Evolutionary conservation across 306 rosid species (phyloP), one percentile per base, ranked within the genome.

Genomic region (Notholithocarpus densiflorus): DNA sequence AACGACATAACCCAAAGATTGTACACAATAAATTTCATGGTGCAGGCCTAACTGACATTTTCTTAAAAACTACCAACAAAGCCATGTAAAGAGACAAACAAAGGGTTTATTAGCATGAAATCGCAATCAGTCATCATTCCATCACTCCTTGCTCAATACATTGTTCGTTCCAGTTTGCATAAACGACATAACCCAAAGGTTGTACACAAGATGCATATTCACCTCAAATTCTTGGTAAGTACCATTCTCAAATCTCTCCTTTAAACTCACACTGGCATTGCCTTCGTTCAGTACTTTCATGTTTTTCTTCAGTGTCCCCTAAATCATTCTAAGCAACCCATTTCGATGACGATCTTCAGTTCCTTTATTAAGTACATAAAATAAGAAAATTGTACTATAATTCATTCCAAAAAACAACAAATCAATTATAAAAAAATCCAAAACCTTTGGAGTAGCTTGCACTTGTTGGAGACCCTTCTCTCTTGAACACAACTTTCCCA

Each of bases 401-500:
- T 68, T 48, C 48, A 59, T 20, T 71, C 62, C 62, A 72, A 21
- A 73, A 57, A 21, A 72, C 32, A 18, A 11, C 13, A 45, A 56
- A 65, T 53, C 11, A 43, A 26, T 31, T 9, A 40, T 40, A 68
- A 68, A 57, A n/a, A 75, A 81, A 32, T 73, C 32, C 0, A 19
- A 86, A 76, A 94, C 98, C 97, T 91, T 85, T 87, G 43, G 80
- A 75, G 43, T 80, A 76, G 69, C 54, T 27, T 24, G 37, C 23
- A 54, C 73, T 75, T 27, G 76, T 19, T 27, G 77, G 84, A 37
- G 84, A 86, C 20, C 86, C 87, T 13, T 89, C 93, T 53, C 89
- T 88, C 82, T 84, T 79, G 76, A 91, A 96, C 62, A 88, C 89
- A 72, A 93, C 82, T 85, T 91, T 96, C 68, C 99, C 97, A 76